Conservation (phyloP, 2,329 filamentous ascomycete genomes). For the Cadophora malorum region DNA sequence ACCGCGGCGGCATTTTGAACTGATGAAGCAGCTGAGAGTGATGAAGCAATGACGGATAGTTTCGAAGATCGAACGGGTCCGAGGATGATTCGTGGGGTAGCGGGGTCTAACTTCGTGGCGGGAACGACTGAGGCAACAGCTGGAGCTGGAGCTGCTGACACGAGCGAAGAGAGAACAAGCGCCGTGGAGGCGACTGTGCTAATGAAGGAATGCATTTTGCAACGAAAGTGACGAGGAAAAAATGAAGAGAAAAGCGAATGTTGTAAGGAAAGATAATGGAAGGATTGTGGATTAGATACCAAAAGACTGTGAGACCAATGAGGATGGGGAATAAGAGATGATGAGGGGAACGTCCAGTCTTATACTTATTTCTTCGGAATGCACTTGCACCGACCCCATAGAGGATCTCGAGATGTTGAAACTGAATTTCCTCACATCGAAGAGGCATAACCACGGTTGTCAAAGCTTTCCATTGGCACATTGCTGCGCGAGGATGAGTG, state of each 20-base stretch:
- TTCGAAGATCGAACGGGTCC: conserved; percentile 1
- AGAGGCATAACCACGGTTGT: conserved; percentile 5
- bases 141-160: background rate
- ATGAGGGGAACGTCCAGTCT: background rate
- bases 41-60: background rate
- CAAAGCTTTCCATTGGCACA: background rate
- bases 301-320: conserved; percentile 10
- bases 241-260: background rate
- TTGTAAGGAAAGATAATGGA: background rate
- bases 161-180: conserved; percentile 1
- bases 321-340: background rate
- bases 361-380: background rate
- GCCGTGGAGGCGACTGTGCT: conserved; percentile 7
- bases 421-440: background rate
- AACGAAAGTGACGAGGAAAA: background rate
- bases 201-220: conserved; percentile 7
- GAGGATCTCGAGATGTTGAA: background rate
- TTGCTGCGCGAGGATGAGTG: background rate
- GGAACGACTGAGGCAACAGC: background rate
- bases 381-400: background rate
- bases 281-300: background rate
- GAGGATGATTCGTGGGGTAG: background rate
- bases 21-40: background rate
- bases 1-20: background rate
- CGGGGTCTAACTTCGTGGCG: background rate